Conservation (phyloP, 164 flowering plant species). For the Warburgia ugandensis region DNA sequence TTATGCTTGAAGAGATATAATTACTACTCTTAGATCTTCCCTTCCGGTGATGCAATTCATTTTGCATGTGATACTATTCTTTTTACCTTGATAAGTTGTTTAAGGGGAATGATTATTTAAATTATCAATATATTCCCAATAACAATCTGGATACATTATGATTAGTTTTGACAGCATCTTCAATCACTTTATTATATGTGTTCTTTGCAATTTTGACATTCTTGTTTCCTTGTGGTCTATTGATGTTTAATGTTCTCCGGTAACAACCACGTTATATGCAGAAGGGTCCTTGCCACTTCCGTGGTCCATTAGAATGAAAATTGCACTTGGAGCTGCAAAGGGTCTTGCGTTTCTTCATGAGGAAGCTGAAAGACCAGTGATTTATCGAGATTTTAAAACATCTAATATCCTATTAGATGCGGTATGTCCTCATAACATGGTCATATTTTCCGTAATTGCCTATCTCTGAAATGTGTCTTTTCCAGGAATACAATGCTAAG, state of each 20-base stretch:
- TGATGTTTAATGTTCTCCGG: slow-evolving; percentile 17
- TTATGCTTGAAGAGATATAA: too few relatives aligned
- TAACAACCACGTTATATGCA: slow-evolving; percentile 21
- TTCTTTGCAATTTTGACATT: background rate
- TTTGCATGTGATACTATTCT: too few relatives aligned
- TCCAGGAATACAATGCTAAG: slow-evolving; percentile 76
- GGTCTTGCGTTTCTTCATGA: slow-evolving; percentile 44
- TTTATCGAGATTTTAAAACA: slow-evolving; percentile 39
- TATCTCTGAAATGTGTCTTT: background rate
- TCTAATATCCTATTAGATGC: slow-evolving; percentile 39
- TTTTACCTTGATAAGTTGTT: too few relatives aligned
- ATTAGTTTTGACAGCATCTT: too few relatives aligned
- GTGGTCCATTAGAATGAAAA: slow-evolving; percentile 39
- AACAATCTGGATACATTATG: too few relatives aligned
- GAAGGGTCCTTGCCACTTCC: slow-evolving; percentile 42
- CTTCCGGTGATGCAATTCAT: too few relatives aligned
- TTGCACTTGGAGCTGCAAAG: slow-evolving; percentile 38
- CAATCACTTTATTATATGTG: background rate
- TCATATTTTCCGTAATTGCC: background rate
- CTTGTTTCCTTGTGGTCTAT: background rate
- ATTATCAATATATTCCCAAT: too few relatives aligned
- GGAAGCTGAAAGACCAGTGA: slow-evolving; percentile 40
- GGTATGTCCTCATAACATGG: slow-evolving; percentile 22
- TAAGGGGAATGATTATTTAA: too few relatives aligned
- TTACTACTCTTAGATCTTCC: too few relatives aligned